These are phyloP conservation scores for Candida hungchunana DNA, from an alignment of 805 yeast species.

Conservation along the genomic window DNA sequence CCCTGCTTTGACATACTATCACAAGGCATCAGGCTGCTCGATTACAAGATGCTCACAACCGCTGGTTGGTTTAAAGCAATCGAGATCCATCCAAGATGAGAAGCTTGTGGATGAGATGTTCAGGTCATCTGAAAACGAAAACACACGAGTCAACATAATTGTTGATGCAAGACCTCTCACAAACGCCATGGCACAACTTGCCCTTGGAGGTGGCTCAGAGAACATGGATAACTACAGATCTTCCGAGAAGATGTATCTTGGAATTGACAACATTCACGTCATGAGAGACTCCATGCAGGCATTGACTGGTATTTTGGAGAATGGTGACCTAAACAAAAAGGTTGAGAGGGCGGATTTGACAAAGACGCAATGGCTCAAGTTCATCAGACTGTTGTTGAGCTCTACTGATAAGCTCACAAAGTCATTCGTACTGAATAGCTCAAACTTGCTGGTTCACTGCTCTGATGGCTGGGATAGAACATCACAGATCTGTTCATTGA, in stretches of 20 bases:
- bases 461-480: constrained; percentile 99
- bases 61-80: constrained; percentile 81
- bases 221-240: constrained; percentile 79
- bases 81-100: constrained; percentile 89
- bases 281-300: constrained; percentile 80
- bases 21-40: constrained; percentile 63
- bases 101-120: constrained; percentile 72
- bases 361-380: constrained; percentile 76
- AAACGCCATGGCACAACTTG: constrained; percentile 94
- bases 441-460: constrained; percentile 86
- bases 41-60: constrained; percentile 93
- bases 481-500: constrained; percentile 77
- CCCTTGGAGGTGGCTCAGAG: constrained; percentile 97
- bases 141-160: constrained; percentile 58
- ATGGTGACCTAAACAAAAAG: constrained; percentile 50
- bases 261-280: constrained; percentile 93
- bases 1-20: constrained; percentile 77
- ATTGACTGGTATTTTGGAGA: constrained; percentile 29
- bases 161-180: constrained; percentile 92
- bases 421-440: constrained; percentile 76
- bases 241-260: constrained; percentile 71
- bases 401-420: constrained; percentile 76
- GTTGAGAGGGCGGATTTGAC: constrained; percentile 55
- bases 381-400: constrained; percentile 61
- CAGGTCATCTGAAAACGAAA: constrained; percentile 40